Conservation (phyloP, 2,329 filamentous ascomycete genomes). For the Fusarium sp. region DNA sequence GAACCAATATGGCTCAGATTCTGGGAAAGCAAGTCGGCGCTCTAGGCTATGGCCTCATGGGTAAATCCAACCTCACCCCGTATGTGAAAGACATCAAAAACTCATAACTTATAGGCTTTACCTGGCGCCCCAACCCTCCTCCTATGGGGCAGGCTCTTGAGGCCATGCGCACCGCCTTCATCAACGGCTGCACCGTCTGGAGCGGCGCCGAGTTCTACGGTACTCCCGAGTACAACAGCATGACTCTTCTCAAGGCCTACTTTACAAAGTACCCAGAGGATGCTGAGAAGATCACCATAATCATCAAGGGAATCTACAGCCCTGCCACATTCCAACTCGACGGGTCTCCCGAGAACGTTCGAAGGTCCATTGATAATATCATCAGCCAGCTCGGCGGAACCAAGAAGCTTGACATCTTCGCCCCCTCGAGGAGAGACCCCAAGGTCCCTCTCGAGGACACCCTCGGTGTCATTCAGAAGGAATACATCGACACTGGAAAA, state of each 20-base stretch:
- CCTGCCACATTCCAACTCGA: constrained; percentile 58
- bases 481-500: constrained; percentile 67
- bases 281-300: constrained; percentile 72
- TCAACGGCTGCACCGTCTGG: constrained; percentile 66
- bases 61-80: constrained; percentile 50
- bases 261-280: constrained; percentile 76
- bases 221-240: constrained; percentile 68
- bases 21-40: constrained; percentile 62
- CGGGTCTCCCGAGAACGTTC: constrained; percentile 67
- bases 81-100: neutral
- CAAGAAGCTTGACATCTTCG: constrained; percentile 74
- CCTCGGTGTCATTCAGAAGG: constrained; percentile 58
- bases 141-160: constrained; percentile 66
- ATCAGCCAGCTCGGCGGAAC: constrained; percentile 65
- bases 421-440: constrained; percentile 70
- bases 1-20: constrained; percentile 48
- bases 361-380: constrained; percentile 71
- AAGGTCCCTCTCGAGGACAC: constrained; percentile 62
- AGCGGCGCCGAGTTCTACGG: constrained; percentile 79
- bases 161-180: constrained; percentile 68
- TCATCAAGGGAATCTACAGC: constrained; percentile 71
- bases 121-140: constrained; percentile 58
- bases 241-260: constrained; percentile 73
- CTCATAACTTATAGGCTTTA: constrained; percentile 55
- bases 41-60: constrained; percentile 70